Evolutionary conservation across 805 yeast species (phyloP), one percentile per base, ranked within the genome.

Genomic region (Lipomyces mesembrius): DNA sequence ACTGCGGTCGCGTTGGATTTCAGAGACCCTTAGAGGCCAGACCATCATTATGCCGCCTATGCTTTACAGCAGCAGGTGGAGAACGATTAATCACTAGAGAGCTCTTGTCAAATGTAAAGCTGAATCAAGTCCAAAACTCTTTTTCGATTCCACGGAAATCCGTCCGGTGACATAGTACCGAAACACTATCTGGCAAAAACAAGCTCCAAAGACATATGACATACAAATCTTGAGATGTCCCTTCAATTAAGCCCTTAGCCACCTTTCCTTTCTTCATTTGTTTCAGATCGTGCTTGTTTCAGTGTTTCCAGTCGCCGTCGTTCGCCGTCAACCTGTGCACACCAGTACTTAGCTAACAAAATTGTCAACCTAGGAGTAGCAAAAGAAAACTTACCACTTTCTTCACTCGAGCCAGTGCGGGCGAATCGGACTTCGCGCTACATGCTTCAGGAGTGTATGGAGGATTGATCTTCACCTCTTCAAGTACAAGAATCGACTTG

Each of bases 181-280:
- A 43, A 52, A 52, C 7, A 25, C 29, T 22, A 52, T 27, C 25
- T 22, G 32, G 14, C 17, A 22, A 52, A 52, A 52, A 52, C 27
- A 52, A 27, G 27, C 27, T 52, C 17, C 32, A 25, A 22, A 7
- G n/a, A 52, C 9, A 22, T n/a, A 53, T 32, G 35, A 22, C 32
- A 53, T 5, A 53, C 20, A 53, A 53, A 53, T 53, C 11, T 14
- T 29, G 3, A 20, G n/a, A 53, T 17, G 8, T 17, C 9, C 34
- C 9, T n/a, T n/a, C 20, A 17, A 17, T 37, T 43, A n/a, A 43
- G 22, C 22, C 20, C 39, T 75, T 64, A 85, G 59, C 89, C 88
- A 25, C 89, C 89, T 73, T 84, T 86, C 69, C 81, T 80, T 61
- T 80, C 81, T 27, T 22, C 54, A n/a, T 6, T 32, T 17, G 22